phyloP scores from a whole-genome alignment of 2,329 filamentous ascomycete species.

The Colletotrichum sansevieriae region DNA sequence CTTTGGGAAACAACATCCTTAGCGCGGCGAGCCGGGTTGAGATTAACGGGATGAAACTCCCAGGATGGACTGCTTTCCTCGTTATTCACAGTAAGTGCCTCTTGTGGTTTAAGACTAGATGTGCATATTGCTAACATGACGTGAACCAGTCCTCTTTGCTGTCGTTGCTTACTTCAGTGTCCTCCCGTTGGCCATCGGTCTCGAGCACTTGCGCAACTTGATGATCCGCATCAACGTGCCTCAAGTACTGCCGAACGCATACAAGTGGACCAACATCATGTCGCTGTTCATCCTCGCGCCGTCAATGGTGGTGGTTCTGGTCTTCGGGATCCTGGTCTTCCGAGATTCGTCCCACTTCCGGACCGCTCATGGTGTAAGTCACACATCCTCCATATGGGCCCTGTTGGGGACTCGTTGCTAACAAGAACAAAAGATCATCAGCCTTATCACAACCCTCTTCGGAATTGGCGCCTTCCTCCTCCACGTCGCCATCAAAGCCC shows the following conservation, averaged over 20 bases:
- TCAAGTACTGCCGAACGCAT: constrained; percentile 44
- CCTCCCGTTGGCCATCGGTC: constrained; percentile 47
- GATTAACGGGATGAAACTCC: constrained; percentile 42
- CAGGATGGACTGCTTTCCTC: constrained; percentile 42
- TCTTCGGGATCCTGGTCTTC: constrained; percentile 47
- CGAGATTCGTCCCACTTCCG: constrained; percentile 47
- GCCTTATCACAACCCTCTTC: constrained; percentile 46
- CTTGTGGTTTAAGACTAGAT: fast-evolving
- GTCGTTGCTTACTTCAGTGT: constrained; percentile 46
- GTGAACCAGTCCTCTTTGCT: constrained; percentile 44
- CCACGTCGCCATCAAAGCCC: constrained; percentile 45
- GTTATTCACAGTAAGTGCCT: constrained; percentile 45
- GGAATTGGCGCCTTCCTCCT: constrained; percentile 45
- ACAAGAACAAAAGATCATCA: constrained; percentile 45
- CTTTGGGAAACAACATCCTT: constrained; percentile 40
- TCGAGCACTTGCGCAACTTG: constrained; percentile 47
- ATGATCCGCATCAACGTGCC: constrained; percentile 44
- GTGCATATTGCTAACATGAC: not conserved
- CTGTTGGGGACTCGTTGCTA: not conserved
- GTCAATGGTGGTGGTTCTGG: constrained; percentile 44
- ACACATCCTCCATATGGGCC: not conserved
- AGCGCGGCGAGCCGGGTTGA: constrained; percentile 43
- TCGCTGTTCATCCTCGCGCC: constrained; percentile 47
- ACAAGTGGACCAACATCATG: constrained; percentile 45
- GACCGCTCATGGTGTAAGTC: constrained; percentile 49